A percentile compares a stretch with the other conserved stretches of the same genome.
Conservation (phyloP, 2,329 filamentous ascomycete genomes). For the Claviceps monticola region DNA sequence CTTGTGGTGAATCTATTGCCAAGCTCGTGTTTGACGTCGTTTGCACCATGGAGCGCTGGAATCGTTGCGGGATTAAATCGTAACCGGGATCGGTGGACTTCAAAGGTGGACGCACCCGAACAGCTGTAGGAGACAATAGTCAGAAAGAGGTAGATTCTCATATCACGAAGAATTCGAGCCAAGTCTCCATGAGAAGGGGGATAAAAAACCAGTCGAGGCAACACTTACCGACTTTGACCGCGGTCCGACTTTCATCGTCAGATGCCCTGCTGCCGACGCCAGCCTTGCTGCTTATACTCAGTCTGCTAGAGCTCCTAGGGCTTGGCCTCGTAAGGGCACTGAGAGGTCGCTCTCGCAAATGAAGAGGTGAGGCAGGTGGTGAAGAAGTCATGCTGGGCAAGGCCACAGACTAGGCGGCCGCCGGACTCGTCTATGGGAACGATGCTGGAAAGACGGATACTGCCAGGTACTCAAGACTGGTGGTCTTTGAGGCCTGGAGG, state of each 20-base stretch:
- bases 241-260: constrained; percentile 79
- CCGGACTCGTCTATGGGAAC: neutral
- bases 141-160: neutral
- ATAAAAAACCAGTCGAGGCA: neutral
- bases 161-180: neutral
- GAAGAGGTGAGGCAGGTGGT: constrained; percentile 52
- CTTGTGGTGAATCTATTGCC: constrained; percentile 79
- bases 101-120: constrained; percentile 82
- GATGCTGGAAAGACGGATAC: neutral
- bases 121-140: constrained; percentile 40
- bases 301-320: constrained; percentile 62
- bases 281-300: constrained; percentile 72
- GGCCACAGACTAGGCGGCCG: neutral
- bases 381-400: constrained; percentile 46
- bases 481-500: neutral
- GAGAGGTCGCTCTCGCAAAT: constrained; percentile 52
- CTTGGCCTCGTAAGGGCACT: constrained; percentile 68
- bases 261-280: constrained; percentile 68
- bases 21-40: constrained; percentile 75
- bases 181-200: neutral
- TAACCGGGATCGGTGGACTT: constrained; percentile 75
- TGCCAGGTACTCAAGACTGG: neutral
- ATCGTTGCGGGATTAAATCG: constrained; percentile 90
- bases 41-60: constrained; percentile 85
- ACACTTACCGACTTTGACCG: constrained; percentile 83